Evolutionary conservation across 331 rosid genomes (phyloP).

Genomic region (Ulmus americana): DNA sequence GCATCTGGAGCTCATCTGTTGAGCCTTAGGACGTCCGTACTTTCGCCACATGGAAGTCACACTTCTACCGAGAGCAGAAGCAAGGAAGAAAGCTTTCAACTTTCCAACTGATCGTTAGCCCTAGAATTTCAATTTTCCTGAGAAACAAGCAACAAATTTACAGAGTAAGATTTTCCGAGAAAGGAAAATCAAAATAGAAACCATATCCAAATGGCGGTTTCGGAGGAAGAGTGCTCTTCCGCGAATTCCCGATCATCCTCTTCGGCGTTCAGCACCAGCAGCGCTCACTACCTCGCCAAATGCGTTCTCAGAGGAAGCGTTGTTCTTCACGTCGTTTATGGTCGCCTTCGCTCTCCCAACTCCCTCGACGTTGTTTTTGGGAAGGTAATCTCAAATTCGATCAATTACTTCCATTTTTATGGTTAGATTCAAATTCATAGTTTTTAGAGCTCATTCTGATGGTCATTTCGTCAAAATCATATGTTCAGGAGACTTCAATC

Average conservation of each 20-base stretch:
- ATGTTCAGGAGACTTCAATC: constrained; percentile 75
- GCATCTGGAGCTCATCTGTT: neutral
- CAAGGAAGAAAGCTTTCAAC: neutral
- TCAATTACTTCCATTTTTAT: neutral
- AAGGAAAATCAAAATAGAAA: neutral
- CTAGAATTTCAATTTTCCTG: constrained; percentile 2
- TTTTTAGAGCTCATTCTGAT: neutral
- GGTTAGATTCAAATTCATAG: neutral
- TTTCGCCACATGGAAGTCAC: constrained; percentile 1
- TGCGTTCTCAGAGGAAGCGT: constrained; percentile 72
- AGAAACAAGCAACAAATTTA: constrained; percentile 9
- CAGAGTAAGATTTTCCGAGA: constrained; percentile 2
- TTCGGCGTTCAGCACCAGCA: constrained; percentile 29
- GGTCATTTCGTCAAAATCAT: neutral
- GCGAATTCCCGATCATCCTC: constrained; percentile 61
- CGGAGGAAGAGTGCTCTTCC: constrained; percentile 88
- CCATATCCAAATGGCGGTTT: constrained; percentile 61
- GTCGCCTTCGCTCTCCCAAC: constrained; percentile 62
- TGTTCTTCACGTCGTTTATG: constrained; percentile 73
- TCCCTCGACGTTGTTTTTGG: constrained; percentile 73
- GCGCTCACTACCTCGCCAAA: constrained; percentile 69
- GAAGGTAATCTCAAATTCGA: constrained; percentile 42
- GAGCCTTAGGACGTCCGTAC: neutral
- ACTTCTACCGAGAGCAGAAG: neutral
- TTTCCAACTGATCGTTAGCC: neutral